Evolutionary conservation across 2,329 filamentous ascomycete genomes (phyloP).

Genomic region (Coniosporium tulheliwenetii): DNA sequence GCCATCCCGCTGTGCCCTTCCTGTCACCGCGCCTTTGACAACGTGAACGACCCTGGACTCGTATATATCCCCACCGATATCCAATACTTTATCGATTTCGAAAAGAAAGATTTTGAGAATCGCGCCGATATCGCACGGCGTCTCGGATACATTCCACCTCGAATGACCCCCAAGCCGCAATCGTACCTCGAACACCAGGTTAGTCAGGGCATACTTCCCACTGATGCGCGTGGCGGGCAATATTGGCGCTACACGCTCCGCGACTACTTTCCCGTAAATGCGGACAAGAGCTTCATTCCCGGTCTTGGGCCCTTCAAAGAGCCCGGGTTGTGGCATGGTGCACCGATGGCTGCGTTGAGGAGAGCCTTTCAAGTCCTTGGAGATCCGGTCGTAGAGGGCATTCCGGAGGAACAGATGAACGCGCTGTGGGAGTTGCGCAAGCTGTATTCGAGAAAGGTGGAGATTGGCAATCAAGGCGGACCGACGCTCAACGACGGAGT

Average conservation of each 20-base stretch:
- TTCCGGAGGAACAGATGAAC: no score
- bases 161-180: conserved; percentile 1
- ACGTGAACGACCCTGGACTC: conserved; percentile 1
- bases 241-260: no score
- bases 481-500: not conserved
- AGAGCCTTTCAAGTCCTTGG: no score
- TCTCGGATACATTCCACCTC: not conserved
- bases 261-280: no score
- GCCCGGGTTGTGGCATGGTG: not conserved
- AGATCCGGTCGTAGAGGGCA: no score
- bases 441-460: not conserved
- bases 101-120: no score
- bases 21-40: conserved; percentile 1
- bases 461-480: not conserved
- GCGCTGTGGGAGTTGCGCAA: no score
- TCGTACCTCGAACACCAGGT: no score
- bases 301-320: conserved; percentile 1
- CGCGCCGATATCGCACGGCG: conserved; percentile 1
- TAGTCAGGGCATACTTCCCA: no score
- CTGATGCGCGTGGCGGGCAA: no score
- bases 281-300: not conserved
- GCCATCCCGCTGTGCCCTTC: not conserved
- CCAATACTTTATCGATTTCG: no score
- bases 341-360: no score
- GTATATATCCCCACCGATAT: conserved; percentile 1